Percentiles rank a stretch among this genome's conserved stretches.
phyloP scores from a whole-genome alignment of 2,329 filamentous ascomycete genomes.

The Didymella exigua region DNA sequence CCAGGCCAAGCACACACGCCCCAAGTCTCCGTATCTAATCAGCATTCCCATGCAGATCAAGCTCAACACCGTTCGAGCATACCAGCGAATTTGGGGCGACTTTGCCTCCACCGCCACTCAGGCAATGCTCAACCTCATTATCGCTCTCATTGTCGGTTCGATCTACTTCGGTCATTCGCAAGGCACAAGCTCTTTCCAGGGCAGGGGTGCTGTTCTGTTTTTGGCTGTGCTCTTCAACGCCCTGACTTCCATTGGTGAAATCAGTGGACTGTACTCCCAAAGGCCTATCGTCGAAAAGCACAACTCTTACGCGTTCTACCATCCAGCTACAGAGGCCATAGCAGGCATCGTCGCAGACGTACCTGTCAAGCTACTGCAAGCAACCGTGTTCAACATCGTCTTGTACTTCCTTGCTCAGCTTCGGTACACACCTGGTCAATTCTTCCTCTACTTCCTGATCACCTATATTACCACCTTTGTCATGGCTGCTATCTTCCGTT shows the following conservation, averaged over 20 bases:
- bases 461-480: slow-evolving; percentile 59
- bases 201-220: slow-evolving; percentile 64
- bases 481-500: slow-evolving; percentile 85
- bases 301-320: slow-evolving; percentile 81
- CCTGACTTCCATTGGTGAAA: slow-evolving; percentile 62
- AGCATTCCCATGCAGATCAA: slow-evolving; percentile 55
- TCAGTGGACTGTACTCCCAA: slow-evolving; percentile 70
- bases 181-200: slow-evolving; percentile 59
- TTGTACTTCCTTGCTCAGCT: slow-evolving; percentile 88
- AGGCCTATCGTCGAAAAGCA: slow-evolving; percentile 93
- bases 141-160: slow-evolving; percentile 66
- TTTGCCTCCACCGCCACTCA: slow-evolving; percentile 39
- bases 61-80: slow-evolving; percentile 39
- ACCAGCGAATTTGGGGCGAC: slow-evolving; percentile 45
- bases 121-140: slow-evolving; percentile 57
- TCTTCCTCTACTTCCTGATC: slow-evolving; percentile 81
- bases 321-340: slow-evolving; percentile 82
- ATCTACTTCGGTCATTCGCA: slow-evolving; percentile 62
- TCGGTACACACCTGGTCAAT: slow-evolving; percentile 71
- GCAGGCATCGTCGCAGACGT: slow-evolving; percentile 83
- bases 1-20: slow-evolving; percentile 61
- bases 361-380: slow-evolving; percentile 76
- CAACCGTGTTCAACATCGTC: slow-evolving; percentile 75
- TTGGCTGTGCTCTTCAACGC: slow-evolving; percentile 66
- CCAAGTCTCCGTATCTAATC: slow-evolving; percentile 64